A percentile compares a stretch with the other conserved stretches of the same genome.
Evolutionary conservation across 2,329 filamentous ascomycete species (phyloP).

Genomic region (Xylaria multiplex): DNA sequence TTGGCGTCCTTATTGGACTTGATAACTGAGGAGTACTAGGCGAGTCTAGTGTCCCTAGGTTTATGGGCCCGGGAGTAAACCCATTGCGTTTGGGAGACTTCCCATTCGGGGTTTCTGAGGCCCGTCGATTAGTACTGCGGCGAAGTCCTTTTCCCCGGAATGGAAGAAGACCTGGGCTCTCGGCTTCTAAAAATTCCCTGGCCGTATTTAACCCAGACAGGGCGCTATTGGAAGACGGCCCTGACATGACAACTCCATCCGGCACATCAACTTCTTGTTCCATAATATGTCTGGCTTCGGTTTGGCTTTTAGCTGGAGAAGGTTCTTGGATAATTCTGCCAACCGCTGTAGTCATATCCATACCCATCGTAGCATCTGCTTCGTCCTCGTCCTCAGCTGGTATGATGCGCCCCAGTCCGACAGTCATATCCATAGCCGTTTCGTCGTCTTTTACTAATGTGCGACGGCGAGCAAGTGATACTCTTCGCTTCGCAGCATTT

Average conservation of each 20-base stretch:
- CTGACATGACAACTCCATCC: slow-evolving; percentile 55
- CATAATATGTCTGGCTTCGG: slow-evolving; percentile 66
- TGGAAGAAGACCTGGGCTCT: slow-evolving; percentile 65
- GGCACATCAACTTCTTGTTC: slow-evolving; percentile 66
- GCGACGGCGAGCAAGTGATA: slow-evolving; percentile 42
- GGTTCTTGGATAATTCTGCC: slow-evolving; percentile 67
- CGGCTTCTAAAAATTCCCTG: slow-evolving; percentile 58
- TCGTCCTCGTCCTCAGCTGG: slow-evolving; percentile 50
- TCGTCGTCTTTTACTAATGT: slow-evolving; percentile 54
- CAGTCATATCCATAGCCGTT: slow-evolving; percentile 73
- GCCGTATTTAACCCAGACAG: slow-evolving; percentile 48
- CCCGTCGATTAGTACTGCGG: slow-evolving; percentile 58
- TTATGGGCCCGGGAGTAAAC: slow-evolving; percentile 37
- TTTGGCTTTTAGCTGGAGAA: slow-evolving; percentile 53
- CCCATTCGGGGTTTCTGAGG: slow-evolving; percentile 54
- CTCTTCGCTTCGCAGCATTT: slow-evolving; percentile 45
- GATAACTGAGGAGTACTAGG: slow-evolving; percentile 56
- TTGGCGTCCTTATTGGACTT: slow-evolving; percentile 61
- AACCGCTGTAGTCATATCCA: slow-evolving; percentile 74
- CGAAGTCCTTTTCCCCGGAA: slow-evolving; percentile 61
- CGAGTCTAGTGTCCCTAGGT: slow-evolving; percentile 52
- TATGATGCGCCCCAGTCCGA: slow-evolving; percentile 66
- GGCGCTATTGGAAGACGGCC: slow-evolving; percentile 52
- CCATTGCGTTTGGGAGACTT: slow-evolving; percentile 45
- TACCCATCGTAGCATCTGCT: slow-evolving; percentile 62